Evolutionary conservation across 1,284 basidiomycete species (phyloP).

Genomic region (Austroboletus niveus): DNA sequence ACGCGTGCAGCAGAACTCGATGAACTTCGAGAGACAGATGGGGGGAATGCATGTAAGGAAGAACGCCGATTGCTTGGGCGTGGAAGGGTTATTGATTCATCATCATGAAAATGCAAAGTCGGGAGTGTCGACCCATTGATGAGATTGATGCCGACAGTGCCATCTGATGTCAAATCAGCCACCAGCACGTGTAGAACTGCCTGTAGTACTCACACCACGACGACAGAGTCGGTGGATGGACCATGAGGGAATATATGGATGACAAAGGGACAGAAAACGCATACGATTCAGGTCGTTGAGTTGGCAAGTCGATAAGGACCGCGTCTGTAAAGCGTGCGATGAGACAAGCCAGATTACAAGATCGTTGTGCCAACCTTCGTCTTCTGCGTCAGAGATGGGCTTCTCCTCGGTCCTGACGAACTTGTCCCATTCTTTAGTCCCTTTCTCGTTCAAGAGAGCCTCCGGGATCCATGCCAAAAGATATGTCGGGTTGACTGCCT

Average conservation of each 20-base stretch:
- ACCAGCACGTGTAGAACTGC: constrained; percentile 3
- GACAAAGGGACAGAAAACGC: constrained; percentile 92
- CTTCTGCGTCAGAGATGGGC: constrained; percentile 56
- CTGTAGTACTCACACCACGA: constrained; percentile 74
- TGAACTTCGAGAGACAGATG: constrained; percentile 46
- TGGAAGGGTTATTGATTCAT: constrained; percentile 75
- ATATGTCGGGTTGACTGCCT: constrained; percentile 69
- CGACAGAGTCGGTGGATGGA: constrained; percentile 80
- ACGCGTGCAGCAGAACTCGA: constrained; percentile 43
- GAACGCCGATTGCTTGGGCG: constrained; percentile 28
- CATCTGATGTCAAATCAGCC: constrained; percentile 45
- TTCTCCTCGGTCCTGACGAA: constrained; percentile 80
- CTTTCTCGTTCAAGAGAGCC: constrained; percentile 71
- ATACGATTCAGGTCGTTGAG: constrained; percentile 80
- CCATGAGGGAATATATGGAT: constrained; percentile 86
- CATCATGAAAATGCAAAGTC: constrained; percentile 94
- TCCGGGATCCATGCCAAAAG: constrained; percentile 87
- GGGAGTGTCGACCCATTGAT: constrained; percentile 88
- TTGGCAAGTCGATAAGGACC: constrained; percentile 75
- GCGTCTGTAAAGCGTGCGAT: constrained; percentile 49
- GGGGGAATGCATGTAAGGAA: constrained; percentile 58
- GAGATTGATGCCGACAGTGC: constrained; percentile 79
- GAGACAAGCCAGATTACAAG: background rate
- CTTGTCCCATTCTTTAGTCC: constrained; percentile 79
- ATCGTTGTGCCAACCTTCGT: constrained; percentile 54